Conservation (phyloP, 495 filamentous ascomycete genomes). For the Lophiostoma macrostomum region DNA sequence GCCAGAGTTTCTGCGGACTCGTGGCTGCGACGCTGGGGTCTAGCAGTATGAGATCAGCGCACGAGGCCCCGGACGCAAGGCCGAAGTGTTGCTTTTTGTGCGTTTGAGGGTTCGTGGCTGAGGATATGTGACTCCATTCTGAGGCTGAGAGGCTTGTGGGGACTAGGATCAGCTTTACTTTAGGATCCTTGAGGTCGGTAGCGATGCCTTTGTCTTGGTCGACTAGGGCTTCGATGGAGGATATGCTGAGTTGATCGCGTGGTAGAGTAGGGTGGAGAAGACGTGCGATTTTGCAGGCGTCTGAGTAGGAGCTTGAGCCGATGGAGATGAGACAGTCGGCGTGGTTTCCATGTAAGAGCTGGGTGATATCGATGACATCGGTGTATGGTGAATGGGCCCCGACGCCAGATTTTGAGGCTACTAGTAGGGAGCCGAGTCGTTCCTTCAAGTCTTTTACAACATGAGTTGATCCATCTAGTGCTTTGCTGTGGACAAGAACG, state of each 20-base stretch:
- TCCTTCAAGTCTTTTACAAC: slow-evolving; percentile 10
- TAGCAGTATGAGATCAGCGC: slow-evolving; percentile 11
- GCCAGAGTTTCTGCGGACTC: slow-evolving; percentile 2
- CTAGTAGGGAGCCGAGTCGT: slow-evolving; percentile 8
- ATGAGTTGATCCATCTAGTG: background rate
- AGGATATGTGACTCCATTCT: slow-evolving; percentile 4
- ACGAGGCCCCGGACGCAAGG: background rate
- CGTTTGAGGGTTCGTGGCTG: background rate
- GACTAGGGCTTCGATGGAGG: slow-evolving; percentile 17
- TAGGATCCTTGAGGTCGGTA: background rate
- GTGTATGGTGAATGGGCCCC: slow-evolving; percentile 21
- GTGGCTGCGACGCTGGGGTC: slow-evolving; percentile 6
- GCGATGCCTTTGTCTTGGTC: slow-evolving; percentile 18
- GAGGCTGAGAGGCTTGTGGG: slow-evolving; percentile 6
- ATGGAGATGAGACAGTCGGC: slow-evolving; percentile 23
- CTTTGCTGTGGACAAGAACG: slow-evolving; percentile 15
- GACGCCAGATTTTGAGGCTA: slow-evolving; percentile 19
- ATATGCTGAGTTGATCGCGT: slow-evolving; percentile 2
- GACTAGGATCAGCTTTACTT: slow-evolving; percentile 7
- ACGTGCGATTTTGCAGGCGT: slow-evolving; percentile 26
- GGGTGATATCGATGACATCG: slow-evolving; percentile 26
- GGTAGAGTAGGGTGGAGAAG: slow-evolving; percentile 16
- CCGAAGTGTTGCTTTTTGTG: slow-evolving; percentile 16
- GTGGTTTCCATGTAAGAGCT: slow-evolving; percentile 1
- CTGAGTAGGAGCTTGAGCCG: slow-evolving; percentile 22